Conservation (phyloP, 805 yeast species). For the Spathaspora arborariae region DNA sequence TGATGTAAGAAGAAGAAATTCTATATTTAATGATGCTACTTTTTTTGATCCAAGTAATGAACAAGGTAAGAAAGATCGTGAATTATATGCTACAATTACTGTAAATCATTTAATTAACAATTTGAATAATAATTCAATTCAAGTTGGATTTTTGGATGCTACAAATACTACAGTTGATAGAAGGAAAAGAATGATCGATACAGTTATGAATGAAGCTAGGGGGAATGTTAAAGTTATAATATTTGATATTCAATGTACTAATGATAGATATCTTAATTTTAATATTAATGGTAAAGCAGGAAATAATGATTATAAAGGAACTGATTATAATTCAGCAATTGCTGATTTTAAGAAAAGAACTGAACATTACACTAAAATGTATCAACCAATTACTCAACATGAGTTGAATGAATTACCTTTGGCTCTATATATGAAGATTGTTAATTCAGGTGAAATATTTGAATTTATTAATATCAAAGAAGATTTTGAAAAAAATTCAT, state of each 20-base stretch:
- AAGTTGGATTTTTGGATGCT: conserved; percentile 41
- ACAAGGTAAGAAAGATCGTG: conserved; percentile 28
- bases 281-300: conserved; percentile 64
- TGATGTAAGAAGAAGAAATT: conserved; percentile 40
- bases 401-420: conserved; percentile 21
- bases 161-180: conserved; percentile 38
- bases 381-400: conserved; percentile 24
- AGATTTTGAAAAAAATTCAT: conserved; percentile 4
- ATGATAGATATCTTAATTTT: conserved; percentile 47
- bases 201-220: conserved; percentile 13
- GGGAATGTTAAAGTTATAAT: conserved; percentile 42
- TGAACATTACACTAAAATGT: conserved; percentile 42
- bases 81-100: conserved; percentile 32
- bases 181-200: conserved; percentile 26
- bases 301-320: conserved; percentile 56
- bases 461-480: conserved; percentile 11
- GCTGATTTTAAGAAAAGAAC: conserved; percentile 58
- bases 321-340: conserved; percentile 50
- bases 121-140: conserved; percentile 20
- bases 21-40: conserved; percentile 26
- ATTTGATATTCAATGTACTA: conserved; percentile 58
- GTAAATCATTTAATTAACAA: conserved; percentile 29
- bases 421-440: conserved; percentile 20
- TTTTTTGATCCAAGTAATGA: conserved; percentile 36
- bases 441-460: conserved; percentile 25